Evolutionary conservation across 2,329 filamentous ascomycete genomes (phyloP).

Genomic region (Calonectria montana): DNA sequence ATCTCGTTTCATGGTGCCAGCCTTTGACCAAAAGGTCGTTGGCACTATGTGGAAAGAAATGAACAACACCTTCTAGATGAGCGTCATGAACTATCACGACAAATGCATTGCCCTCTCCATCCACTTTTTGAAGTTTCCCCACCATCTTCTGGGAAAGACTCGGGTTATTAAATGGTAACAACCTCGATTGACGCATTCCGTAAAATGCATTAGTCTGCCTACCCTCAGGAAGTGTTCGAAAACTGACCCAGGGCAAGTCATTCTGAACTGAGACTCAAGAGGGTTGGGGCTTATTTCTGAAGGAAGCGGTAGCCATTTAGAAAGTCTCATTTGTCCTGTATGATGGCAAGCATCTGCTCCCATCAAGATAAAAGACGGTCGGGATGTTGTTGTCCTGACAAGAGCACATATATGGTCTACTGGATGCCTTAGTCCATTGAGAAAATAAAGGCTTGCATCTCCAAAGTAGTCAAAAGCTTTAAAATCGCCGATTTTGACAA

Average conservation of each 20-base stretch:
- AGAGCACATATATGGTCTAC: conserved; percentile 36
- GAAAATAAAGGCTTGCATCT: conserved; percentile 55
- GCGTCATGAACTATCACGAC: neutral
- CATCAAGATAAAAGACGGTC: conserved; percentile 35
- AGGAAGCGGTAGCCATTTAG: conserved; percentile 10
- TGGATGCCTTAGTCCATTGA: conserved; percentile 45
- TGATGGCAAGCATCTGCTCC: conserved; percentile 36
- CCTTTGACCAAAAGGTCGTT: neutral
- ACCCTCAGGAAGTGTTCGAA: neutral
- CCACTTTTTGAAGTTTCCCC: neutral
- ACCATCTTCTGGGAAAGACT: neutral
- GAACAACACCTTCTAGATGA: neutral
- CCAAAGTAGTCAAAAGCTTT: conserved; percentile 54
- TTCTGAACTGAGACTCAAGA: neutral
- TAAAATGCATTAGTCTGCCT: neutral
- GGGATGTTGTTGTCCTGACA: conserved; percentile 26
- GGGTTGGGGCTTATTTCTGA: neutral
- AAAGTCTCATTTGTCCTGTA: conserved; percentile 45
- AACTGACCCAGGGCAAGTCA: neutral
- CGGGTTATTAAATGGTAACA: neutral
- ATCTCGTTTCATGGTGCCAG: neutral
- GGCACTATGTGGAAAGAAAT: neutral
- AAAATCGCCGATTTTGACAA: conserved; percentile 47
- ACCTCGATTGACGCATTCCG: neutral
- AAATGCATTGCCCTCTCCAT: neutral